Percentiles rank a stretch among this genome's conserved stretches.
Conservation (phyloP, 169 alveolate species). For the Babesia divergens region DNA sequence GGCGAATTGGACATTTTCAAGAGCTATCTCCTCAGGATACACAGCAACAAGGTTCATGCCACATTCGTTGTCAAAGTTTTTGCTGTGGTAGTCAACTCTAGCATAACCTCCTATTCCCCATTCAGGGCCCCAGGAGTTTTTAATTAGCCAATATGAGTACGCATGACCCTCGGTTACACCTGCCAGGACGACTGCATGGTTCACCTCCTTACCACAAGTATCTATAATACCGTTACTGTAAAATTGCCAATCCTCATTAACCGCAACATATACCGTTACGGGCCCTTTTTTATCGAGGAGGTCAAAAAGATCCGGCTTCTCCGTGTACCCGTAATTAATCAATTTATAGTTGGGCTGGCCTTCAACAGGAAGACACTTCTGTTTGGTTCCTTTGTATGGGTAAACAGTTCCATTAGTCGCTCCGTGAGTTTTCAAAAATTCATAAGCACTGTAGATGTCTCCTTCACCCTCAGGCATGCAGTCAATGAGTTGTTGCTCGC, state of each 20-base stretch:
- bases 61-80: constrained; percentile 19
- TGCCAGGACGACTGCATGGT: constrained; percentile 80
- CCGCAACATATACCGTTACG: constrained; percentile 88
- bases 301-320: constrained; percentile 54
- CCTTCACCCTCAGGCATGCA: constrained; percentile 75
- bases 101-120: constrained; percentile 85
- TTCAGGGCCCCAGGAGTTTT: constrained; percentile 80
- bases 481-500: constrained; percentile 86
- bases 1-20: neutral
- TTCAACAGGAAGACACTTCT: constrained; percentile 25
- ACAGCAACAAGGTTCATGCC: constrained; percentile 42
- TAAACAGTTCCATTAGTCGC: neutral
- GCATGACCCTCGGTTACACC: constrained; percentile 72
- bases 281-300: constrained; percentile 73
- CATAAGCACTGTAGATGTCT: constrained; percentile 62
- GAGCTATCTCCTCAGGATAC: constrained; percentile 1
- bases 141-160: constrained; percentile 71
- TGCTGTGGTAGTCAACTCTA: constrained; percentile 41
- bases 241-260: constrained; percentile 78
- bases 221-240: constrained; percentile 75
- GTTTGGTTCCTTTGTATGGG: constrained; percentile 33
- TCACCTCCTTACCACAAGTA: constrained; percentile 60
- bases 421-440: constrained; percentile 64
- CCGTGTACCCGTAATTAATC: constrained; percentile 15
- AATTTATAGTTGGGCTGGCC: constrained; percentile 32